A percentile compares a stretch with the other conserved stretches of the same genome.
Conservation (phyloP, 129 eudicot species). For the Tanacetum coccineum region DNA sequence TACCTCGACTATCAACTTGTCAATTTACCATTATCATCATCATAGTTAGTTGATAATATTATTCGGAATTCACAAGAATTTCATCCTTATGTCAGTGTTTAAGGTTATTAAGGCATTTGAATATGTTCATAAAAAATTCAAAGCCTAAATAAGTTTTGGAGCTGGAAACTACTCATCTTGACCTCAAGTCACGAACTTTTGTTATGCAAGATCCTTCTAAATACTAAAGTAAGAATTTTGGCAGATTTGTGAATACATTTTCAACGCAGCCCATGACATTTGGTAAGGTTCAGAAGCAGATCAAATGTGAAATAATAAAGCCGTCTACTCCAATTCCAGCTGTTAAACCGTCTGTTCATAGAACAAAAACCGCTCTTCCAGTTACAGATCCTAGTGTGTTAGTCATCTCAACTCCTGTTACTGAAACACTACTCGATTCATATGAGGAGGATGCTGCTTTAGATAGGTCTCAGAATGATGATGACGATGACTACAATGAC, state of each 20-base stretch:
- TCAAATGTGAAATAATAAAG: slow-evolving; percentile 62
- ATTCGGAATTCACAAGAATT: neutral
- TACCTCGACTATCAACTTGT: slow-evolving; percentile 21
- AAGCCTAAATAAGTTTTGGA: neutral
- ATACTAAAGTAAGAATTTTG: slow-evolving; percentile 16
- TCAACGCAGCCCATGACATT: slow-evolving; percentile 58
- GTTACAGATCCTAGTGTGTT: slow-evolving; percentile 17
- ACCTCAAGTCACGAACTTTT: slow-evolving; percentile 8
- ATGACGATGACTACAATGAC: slow-evolving; percentile 28
- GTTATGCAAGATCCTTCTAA: neutral
- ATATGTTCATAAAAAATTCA: neutral
- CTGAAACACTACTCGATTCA: slow-evolving; percentile 21
- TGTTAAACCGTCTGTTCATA: slow-evolving; percentile 21
- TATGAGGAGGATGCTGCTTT: slow-evolving; percentile 23
- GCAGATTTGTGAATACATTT: slow-evolving; percentile 64
- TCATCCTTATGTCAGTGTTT: neutral
- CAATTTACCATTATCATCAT: neutral
- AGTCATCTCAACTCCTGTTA: slow-evolving; percentile 24
- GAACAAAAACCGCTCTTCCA: slow-evolving; percentile 21
- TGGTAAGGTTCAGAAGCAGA: slow-evolving; percentile 77
- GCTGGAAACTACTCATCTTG: slow-evolving; percentile 2
- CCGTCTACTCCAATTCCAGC: slow-evolving; percentile 25
- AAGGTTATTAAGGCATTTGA: neutral
- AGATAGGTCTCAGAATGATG: slow-evolving; percentile 27
- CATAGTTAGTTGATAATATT: neutral